Evolutionary conservation across 371 early-diverging fungal genomes (phyloP).

Genomic region (Catenaria anguillulae): DNA sequence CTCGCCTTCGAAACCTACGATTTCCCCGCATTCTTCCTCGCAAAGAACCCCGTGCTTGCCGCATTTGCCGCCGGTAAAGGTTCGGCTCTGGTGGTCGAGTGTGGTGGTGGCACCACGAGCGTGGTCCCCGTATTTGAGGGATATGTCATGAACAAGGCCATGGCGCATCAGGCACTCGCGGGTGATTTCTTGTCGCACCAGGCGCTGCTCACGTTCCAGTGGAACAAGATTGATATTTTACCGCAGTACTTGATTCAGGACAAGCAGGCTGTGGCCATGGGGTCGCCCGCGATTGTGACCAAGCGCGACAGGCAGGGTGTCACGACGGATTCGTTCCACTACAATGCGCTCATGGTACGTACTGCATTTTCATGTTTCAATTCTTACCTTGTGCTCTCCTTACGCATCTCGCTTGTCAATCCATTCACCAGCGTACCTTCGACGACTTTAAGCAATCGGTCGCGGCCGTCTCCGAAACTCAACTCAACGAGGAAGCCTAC

Average conservation of each 20-base stretch:
- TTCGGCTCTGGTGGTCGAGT: slow-evolving; percentile 81
- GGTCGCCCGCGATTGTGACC: slow-evolving; percentile 40
- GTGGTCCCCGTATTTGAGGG: slow-evolving; percentile 92
- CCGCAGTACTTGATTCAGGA: slow-evolving; percentile 66
- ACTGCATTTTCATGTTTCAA: too few species aligned
- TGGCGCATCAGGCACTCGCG: slow-evolving; percentile 57
- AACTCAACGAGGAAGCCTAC: slow-evolving; percentile 45
- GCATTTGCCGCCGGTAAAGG: slow-evolving; percentile 82
- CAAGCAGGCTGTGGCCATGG: slow-evolving; percentile 56
- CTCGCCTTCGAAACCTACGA: slow-evolving; percentile 84
- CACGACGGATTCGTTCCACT: slow-evolving; percentile 49
- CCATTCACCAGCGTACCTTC: slow-evolving; percentile 24
- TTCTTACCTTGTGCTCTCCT: too few species aligned
- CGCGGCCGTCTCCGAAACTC: slow-evolving; percentile 62
- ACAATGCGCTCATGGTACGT: slow-evolving; percentile 44
- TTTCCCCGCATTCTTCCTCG: slow-evolving; percentile 83
- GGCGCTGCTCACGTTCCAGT: slow-evolving; percentile 45
- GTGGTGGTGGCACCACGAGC: slow-evolving; percentile 70
- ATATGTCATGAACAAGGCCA: slow-evolving; percentile 75
- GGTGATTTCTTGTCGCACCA: slow-evolving; percentile 70
- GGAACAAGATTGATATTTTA: slow-evolving; percentile 45
- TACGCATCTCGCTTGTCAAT: too few species aligned
- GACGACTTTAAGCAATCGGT: slow-evolving; percentile 87
- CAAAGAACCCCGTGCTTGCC: slow-evolving; percentile 75
- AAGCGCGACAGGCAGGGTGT: slow-evolving; percentile 30